Percentiles rank a stretch among this genome's conserved stretches.
phyloP scores from a whole-genome alignment of 345 rosid genomes.

The Gossypioides kirkii region DNA sequence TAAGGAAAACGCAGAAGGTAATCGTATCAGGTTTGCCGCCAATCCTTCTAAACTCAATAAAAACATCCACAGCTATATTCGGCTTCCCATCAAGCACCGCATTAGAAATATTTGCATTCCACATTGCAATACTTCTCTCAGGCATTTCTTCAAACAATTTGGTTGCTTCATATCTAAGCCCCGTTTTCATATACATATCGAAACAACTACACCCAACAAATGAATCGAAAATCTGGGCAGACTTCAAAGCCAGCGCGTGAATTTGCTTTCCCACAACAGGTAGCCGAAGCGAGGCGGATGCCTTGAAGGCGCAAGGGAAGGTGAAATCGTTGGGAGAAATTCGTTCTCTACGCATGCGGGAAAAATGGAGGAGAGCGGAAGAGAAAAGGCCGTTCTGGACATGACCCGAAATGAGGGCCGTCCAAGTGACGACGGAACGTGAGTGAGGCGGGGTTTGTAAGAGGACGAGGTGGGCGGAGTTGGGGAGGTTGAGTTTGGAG shows the following conservation, averaged over 20 bases:
- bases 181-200: constrained; percentile 65
- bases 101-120: constrained; percentile 76
- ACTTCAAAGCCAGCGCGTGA: constrained; percentile 58
- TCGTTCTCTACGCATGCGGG: constrained; percentile 48
- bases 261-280: constrained; percentile 47
- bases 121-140: constrained; percentile 44
- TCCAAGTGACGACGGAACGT: constrained; percentile 81
- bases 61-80: constrained; percentile 41
- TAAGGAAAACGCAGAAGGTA: constrained; percentile 60
- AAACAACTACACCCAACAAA: constrained; percentile 81
- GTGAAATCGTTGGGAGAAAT: constrained; percentile 70
- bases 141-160: constrained; percentile 85
- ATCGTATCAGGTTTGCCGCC: constrained; percentile 64
- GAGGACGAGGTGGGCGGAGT: constrained; percentile 56
- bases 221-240: constrained; percentile 41
- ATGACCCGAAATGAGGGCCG: constrained; percentile 63
- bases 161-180: constrained; percentile 44
- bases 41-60: constrained; percentile 43
- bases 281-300: constrained; percentile 45
- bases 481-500: constrained; percentile 62
- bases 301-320: constrained; percentile 78
- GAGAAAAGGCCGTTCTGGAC: constrained; percentile 57
- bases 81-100: constrained; percentile 57
- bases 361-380: constrained; percentile 46
- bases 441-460: constrained; percentile 35